Conservation (phyloP, 495 filamentous ascomycete genomes). For the Collariella sp. region DNA sequence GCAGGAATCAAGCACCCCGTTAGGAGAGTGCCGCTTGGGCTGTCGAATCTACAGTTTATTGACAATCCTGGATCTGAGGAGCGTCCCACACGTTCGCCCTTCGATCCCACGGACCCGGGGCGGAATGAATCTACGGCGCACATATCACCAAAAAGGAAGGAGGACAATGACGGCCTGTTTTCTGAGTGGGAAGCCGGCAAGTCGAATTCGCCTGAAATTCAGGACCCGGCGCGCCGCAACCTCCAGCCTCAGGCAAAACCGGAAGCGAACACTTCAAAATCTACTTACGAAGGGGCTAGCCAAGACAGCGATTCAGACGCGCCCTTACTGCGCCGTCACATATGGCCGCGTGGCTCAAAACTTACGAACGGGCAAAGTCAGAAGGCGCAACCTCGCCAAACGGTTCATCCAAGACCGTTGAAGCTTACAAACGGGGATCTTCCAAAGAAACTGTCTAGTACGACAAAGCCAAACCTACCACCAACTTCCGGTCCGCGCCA, state of each 20-base stretch:
- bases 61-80: background rate
- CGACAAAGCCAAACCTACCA: background rate
- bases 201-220: no score
- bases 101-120: background rate
- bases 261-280: no score
- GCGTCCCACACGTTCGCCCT: background rate
- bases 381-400: background rate
- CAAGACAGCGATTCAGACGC: no score
- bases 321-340: no score
- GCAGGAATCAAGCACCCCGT: background rate
- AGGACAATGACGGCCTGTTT: background rate
- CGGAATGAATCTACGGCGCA: background rate
- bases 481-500: background rate
- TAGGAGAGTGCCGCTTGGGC: background rate
- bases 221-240: no score
- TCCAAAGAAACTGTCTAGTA: background rate
- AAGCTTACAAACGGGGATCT: background rate
- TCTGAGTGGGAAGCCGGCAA: no score
- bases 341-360: no score
- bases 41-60: conserved; percentile 4
- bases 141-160: background rate
- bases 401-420: background rate
- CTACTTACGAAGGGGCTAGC: no score
- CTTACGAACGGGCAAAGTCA: no score
- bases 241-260: no score